Evolutionary conservation across 2,329 filamentous ascomycete genomes (phyloP).

Genomic region (Chaetomium olivaceum): DNA sequence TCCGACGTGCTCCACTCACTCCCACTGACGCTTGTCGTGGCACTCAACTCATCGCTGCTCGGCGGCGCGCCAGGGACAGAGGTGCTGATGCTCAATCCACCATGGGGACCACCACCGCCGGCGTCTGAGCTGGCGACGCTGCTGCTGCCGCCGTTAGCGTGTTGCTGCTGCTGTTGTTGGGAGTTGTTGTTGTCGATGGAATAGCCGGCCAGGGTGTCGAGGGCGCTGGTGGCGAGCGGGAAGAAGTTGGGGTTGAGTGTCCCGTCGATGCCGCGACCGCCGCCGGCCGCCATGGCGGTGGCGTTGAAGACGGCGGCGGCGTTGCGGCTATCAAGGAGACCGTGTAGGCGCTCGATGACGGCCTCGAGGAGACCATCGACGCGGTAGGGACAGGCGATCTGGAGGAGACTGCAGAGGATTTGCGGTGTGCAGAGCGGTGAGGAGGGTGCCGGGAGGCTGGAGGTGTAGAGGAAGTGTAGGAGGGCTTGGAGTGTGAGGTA

Average conservation of each 20-base stretch:
- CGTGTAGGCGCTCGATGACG: constrained; percentile 86
- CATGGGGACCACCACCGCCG: constrained; percentile 32
- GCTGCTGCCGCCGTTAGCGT: constrained; percentile 15
- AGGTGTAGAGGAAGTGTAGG: constrained; percentile 92
- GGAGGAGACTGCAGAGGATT: constrained; percentile 90
- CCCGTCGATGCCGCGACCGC: constrained; percentile 78
- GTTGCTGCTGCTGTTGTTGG: constrained; percentile 31
- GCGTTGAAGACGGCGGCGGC: constrained; percentile 98
- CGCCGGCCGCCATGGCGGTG: constrained; percentile 94
- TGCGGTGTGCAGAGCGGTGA: constrained; percentile 88
- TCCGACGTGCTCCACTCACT: constrained; percentile 58
- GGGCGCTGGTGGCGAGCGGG: constrained; percentile 47
- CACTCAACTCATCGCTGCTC: constrained; percentile 51
- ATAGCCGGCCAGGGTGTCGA: constrained; percentile 42
- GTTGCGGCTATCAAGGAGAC: constrained; percentile 86
- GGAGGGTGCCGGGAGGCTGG: constrained; percentile 73
- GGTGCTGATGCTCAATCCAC: constrained; percentile 52
- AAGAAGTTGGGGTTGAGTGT: constrained; percentile 64
- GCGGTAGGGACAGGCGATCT: constrained; percentile 89
- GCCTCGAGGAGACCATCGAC: constrained; percentile 91
- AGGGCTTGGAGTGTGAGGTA: constrained; percentile 85
- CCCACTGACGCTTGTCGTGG: constrained; percentile 53
- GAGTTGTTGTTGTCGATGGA: background rate
- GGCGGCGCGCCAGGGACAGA: constrained; percentile 42
- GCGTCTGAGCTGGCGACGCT: constrained; percentile 4